A percentile compares a stretch with the other conserved stretches of the same genome.
These are phyloP conservation scores for Pestalotiopsis sp. DNA, from an alignment of 2,329 filamentous ascomycete species.

Conservation along the genomic window DNA sequence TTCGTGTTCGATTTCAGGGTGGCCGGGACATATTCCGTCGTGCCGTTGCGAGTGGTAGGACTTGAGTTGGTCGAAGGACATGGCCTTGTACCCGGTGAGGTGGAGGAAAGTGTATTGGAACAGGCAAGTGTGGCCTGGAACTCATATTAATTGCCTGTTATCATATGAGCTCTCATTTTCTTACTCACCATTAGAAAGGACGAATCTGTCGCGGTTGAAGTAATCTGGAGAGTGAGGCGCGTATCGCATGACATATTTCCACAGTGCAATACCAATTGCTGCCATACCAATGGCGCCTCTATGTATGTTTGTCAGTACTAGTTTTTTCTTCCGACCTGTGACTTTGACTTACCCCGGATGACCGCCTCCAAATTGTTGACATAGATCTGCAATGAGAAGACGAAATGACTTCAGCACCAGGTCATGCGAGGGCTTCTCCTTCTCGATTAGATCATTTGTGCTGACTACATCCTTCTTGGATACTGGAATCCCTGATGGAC, in stretches of 20 bases:
- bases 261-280: slow-evolving; percentile 45
- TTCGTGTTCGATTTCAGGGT: slow-evolving; percentile 57
- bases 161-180: no score
- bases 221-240: slow-evolving; percentile 53
- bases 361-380: slow-evolving; percentile 70
- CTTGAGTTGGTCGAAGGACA: slow-evolving; percentile 56
- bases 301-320: neutral
- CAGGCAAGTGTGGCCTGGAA: slow-evolving; percentile 47
- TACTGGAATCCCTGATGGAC: slow-evolving; percentile 8
- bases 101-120: slow-evolving; percentile 55
- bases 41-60: slow-evolving; percentile 47
- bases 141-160: no score
- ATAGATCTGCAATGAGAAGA: slow-evolving; percentile 68
- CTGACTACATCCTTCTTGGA: slow-evolving; percentile 5
- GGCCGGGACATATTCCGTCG: slow-evolving; percentile 52
- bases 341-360: slow-evolving; percentile 61
- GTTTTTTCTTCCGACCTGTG: no score
- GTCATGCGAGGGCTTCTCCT: slow-evolving; percentile 31
- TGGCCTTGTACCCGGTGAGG: slow-evolving; percentile 50
- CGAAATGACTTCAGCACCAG: slow-evolving; percentile 63
- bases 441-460: neutral
- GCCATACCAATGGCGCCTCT: slow-evolving; percentile 37
- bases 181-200: slow-evolving; percentile 56
- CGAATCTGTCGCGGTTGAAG: slow-evolving; percentile 63
- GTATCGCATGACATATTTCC: slow-evolving; percentile 63